Base-by-base conservation (phyloP, 345 rosid species). In the Eutrema yunnanense region DNA sequence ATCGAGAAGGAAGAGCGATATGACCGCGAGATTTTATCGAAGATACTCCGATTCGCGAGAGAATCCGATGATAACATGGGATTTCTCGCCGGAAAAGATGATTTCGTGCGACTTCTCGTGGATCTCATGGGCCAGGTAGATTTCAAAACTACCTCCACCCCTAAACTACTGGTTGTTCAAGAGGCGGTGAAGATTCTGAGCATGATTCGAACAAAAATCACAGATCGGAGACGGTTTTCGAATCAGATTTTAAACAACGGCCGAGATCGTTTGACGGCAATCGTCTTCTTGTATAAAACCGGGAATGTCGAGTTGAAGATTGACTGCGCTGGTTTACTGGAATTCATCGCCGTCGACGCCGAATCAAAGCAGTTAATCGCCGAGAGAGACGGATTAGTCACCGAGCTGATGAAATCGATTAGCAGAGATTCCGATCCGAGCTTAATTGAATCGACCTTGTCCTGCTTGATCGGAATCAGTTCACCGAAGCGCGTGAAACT, bases 21-120 rank as follows among this genome's bases (percentile, higher is more conserved):
- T 4, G 64, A 78, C 8, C 62, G 33, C 2, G 74, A 69, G 0
- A 38, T 73, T 32, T 67, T 92, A 1, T 62, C 82, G 32, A 80
- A 76, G 62, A 73, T 92, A 56, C 55, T 82, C 2, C 51, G 78
- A 16, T 92, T 78, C 78, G 86, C 84, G 0, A 69, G 66, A 44
- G 92, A 86, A 58, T 85, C 91, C 0, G 89, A 81, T 19, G 90
- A 83, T 71, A 89, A 88, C 78, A 71, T 83, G 36, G 81, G 68
- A 11, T 83, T 86, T 51, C 81, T 90, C 48, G 93, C 87, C 30
- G 79, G 78, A 49, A 70, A 82, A 61, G 96, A 85, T 1, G 96
- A 88, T 2, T 83, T 89, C 49, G 75, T 86, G 27, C 38, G 68
- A 2, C 74, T 84, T 75, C 83, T 93, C 29, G 79, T 83, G 19